These are phyloP conservation scores for Candida andamanensis DNA, from an alignment of 805 yeast species.

Conservation along the genomic window DNA sequence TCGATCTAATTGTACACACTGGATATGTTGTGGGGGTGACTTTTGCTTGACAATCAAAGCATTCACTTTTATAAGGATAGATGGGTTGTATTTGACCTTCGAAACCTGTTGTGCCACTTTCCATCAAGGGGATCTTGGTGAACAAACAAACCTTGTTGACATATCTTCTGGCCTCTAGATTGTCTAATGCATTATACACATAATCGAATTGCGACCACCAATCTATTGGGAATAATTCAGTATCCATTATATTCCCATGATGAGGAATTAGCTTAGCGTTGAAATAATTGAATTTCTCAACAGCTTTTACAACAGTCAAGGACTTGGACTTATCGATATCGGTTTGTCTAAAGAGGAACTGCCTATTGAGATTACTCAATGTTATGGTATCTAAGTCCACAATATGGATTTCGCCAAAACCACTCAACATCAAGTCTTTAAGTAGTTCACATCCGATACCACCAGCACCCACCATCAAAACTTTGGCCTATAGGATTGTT, in stretches of 20 bases:
- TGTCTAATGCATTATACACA: constrained; percentile 90
- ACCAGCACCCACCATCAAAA: constrained; percentile 89
- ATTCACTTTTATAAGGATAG: constrained; percentile 74
- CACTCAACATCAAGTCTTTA: constrained; percentile 72
- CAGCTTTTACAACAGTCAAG: constrained; percentile 78
- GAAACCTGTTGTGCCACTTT: constrained; percentile 92
- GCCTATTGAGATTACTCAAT: constrained; percentile 86
- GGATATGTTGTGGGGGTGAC: constrained; percentile 89
- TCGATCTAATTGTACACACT: constrained; percentile 93
- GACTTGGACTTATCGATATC: constrained; percentile 91
- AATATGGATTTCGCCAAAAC: constrained; percentile 81
- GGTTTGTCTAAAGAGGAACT: constrained; percentile 81
- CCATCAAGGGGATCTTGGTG: constrained; percentile 72
- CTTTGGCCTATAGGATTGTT: constrained; percentile 50
- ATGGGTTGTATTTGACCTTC: constrained; percentile 94
- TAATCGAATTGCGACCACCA: constrained; percentile 75
- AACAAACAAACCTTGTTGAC: constrained; percentile 82
- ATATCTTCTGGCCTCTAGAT: constrained; percentile 84
- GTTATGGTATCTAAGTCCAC: constrained; percentile 97
- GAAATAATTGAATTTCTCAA: constrained; percentile 59
- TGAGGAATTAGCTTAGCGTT: constrained; percentile 65
- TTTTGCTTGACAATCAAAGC: constrained; percentile 87
- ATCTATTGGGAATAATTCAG: constrained; percentile 57
- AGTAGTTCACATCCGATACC: constrained; percentile 93
- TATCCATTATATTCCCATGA: constrained; percentile 85